A percentile compares a stretch with the other conserved stretches of the same genome.
Conservation (phyloP, 1,284 basidiomycete genomes). For the Thecaphora frezii region DNA sequence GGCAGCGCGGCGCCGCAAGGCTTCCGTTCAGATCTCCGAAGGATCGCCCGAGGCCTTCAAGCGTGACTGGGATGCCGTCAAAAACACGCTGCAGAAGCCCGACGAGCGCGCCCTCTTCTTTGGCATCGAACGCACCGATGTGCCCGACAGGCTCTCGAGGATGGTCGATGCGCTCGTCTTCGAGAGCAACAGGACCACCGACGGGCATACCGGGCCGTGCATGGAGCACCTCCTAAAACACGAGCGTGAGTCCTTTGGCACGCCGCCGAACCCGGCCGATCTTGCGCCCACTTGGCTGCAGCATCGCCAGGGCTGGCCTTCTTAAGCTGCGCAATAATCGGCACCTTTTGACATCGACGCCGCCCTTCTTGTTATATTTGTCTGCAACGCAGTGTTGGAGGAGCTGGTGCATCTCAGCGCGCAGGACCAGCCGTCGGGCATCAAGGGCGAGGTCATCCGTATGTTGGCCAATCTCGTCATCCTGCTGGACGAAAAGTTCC, state of each 20-base stretch:
- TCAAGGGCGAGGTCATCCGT: constrained; percentile 49
- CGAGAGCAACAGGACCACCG: constrained; percentile 78
- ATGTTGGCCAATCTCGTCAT: constrained; percentile 54
- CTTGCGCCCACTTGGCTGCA: neutral
- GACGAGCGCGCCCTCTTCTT: constrained; percentile 78
- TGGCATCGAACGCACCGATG: constrained; percentile 79
- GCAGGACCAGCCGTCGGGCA: constrained; percentile 51
- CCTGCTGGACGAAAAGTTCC: constrained; percentile 55
- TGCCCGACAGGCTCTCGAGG: constrained; percentile 74
- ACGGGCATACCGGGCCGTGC: constrained; percentile 73
- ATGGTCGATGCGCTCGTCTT: constrained; percentile 84
- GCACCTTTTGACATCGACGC: too few relatives aligned
- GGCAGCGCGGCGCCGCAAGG: constrained; percentile 21
- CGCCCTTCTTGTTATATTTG: neutral
- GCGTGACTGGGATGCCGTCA: constrained; percentile 30
- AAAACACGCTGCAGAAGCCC: constrained; percentile 66
- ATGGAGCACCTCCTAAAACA: constrained; percentile 88
- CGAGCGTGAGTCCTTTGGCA: constrained; percentile 69
- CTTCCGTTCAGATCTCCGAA: constrained; percentile 19
- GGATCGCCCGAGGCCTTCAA: constrained; percentile 35
- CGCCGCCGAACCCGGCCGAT: too few relatives aligned
- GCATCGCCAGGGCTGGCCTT: constrained; percentile 80
- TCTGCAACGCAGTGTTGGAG: constrained; percentile 23
- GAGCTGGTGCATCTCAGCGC: constrained; percentile 50
- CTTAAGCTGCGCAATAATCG: constrained; percentile 65